A percentile compares a stretch with the other conserved stretches of the same genome.
phyloP scores from a whole-genome alignment of 371 early-diverging fungal genomes.

The Conidiobolus incongruus region DNA sequence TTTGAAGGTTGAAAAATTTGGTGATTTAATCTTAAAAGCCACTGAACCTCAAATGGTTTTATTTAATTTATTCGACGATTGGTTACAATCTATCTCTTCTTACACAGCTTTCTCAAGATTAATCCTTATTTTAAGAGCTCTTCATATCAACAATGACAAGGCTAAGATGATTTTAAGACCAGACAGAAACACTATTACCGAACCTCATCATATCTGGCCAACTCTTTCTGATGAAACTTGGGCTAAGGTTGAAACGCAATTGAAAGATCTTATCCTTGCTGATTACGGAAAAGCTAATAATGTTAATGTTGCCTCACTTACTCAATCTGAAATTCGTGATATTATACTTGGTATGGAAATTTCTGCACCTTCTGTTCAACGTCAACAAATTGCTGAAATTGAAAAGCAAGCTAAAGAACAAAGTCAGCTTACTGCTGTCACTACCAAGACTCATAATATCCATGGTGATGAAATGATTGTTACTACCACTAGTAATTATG shows the following conservation, averaged over 20 bases:
- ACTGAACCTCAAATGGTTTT: constrained; percentile 91
- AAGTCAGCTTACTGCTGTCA: constrained; percentile 82
- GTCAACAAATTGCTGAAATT: constrained; percentile 93
- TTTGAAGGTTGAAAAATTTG: constrained; percentile 95
- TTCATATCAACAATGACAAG: constrained; percentile 90
- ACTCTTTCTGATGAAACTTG: constrained; percentile 90
- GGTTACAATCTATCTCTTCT: constrained; percentile 79
- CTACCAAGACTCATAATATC: constrained; percentile 88
- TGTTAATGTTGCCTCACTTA: constrained; percentile 89
- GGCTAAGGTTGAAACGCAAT: constrained; percentile 86
- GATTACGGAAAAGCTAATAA: constrained; percentile 98
- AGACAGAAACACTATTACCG: constrained; percentile 77
- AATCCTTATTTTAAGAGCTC: constrained; percentile 84
- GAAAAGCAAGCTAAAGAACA: constrained; percentile 87
- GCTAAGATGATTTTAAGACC: constrained; percentile 88
- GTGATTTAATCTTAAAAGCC: constrained; percentile 90
- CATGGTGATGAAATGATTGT: constrained; percentile 97
- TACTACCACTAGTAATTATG: constrained; percentile 92
- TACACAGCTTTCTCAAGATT: constrained; percentile 97
- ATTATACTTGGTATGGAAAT: constrained; percentile 99
- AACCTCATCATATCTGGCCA: constrained; percentile 96
- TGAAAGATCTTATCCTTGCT: constrained; percentile 94
- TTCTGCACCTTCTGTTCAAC: constrained; percentile 86
- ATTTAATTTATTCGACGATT: constrained; percentile 85
- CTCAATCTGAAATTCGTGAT: constrained; percentile 94